phyloP scores from a whole-genome alignment of 768 basidiomycete species.

The Tylopilus intermedius region DNA sequence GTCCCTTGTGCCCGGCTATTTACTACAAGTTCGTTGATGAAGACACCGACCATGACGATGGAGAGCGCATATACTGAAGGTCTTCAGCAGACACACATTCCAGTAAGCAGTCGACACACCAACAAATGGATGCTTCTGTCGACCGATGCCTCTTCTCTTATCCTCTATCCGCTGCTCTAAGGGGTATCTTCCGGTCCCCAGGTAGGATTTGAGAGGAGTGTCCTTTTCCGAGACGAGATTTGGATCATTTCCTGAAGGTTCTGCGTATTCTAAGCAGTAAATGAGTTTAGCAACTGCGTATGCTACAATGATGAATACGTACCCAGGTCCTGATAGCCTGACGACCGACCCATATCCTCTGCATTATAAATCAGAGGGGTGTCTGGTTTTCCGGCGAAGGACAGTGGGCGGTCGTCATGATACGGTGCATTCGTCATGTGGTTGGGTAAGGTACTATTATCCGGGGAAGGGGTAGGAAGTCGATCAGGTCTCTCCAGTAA shows the following conservation, averaged over 20 bases:
- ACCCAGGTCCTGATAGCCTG: conserved; percentile 55
- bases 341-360: conserved; percentile 36
- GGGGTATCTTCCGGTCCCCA: conserved; percentile 52
- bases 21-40: conserved; percentile 81
- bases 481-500: conserved; percentile 9
- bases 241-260: conserved; percentile 36
- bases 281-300: neutral
- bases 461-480: conserved; percentile 16
- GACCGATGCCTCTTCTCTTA: conserved; percentile 79
- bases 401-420: conserved; percentile 20
- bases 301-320: neutral
- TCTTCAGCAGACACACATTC: conserved; percentile 1
- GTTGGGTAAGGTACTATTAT: conserved; percentile 3
- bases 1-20: conserved; percentile 75
- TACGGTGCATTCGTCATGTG: conserved; percentile 14
- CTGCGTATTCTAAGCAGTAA: conserved; percentile 54
- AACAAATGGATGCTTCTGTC: conserved; percentile 74
- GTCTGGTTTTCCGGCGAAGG: conserved; percentile 21
- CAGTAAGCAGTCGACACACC: conserved; percentile 41
- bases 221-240: conserved; percentile 36
- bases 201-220: conserved; percentile 37
- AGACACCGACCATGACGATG: conserved; percentile 60
- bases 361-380: conserved; percentile 46
- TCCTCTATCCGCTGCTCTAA: conserved; percentile 80
- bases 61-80: conserved; percentile 58